Evolutionary conservation across 306 rosid genomes (phyloP).

Genomic region (Cucurbita maxima): DNA sequence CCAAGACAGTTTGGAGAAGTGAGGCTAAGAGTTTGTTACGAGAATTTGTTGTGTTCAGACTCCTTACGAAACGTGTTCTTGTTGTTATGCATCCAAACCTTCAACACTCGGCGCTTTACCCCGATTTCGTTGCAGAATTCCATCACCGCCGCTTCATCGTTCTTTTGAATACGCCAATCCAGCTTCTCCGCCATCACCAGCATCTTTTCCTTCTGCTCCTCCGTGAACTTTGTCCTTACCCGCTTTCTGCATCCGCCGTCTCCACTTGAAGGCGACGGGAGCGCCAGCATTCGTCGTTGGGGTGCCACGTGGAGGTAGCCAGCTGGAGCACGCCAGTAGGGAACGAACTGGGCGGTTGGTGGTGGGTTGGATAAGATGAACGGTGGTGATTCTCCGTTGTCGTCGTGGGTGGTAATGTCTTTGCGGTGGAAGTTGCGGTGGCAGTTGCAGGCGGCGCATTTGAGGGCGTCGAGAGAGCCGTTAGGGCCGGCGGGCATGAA

Average conservation of each 20-base stretch:
- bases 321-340: background rate
- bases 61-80: conserved; percentile 25
- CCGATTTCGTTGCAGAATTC: conserved; percentile 42
- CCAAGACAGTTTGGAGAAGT: too few relatives aligned
- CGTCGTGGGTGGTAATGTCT: background rate
- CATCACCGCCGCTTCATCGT: conserved; percentile 30
- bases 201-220: conserved; percentile 54
- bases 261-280: background rate
- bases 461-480: conserved; percentile 4
- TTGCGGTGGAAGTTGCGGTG: conserved; percentile 15
- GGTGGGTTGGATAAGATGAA: background rate
- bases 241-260: conserved; percentile 27
- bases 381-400: background rate
- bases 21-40: background rate
- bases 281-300: background rate
- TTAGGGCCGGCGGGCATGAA: conserved; percentile 1
- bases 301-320: background rate
- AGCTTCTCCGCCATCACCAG: conserved; percentile 32
- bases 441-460: conserved; percentile 13
- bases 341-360: background rate
- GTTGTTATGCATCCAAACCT: conserved; percentile 65
- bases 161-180: conserved; percentile 43
- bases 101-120: conserved; percentile 41
- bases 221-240: conserved; percentile 45
- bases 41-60: background rate